Evolutionary conservation across 495 filamentous ascomycete genomes (phyloP).

Genomic region (Penicillium pancosmium): DNA sequence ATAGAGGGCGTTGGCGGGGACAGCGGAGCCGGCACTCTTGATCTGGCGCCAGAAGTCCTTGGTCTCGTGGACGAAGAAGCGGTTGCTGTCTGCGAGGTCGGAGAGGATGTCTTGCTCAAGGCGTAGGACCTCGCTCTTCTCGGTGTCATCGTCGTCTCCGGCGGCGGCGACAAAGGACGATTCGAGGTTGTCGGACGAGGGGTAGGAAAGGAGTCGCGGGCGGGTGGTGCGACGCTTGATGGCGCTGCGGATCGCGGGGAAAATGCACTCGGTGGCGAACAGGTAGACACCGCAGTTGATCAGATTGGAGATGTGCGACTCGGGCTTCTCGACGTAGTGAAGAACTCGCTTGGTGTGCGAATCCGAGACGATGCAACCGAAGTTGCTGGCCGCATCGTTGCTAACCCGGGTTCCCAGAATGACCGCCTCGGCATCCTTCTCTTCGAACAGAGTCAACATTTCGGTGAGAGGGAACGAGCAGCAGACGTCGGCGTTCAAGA

Average conservation of each 20-base stretch:
- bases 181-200: slow-evolving; percentile 91
- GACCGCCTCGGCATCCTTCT: slow-evolving; percentile 95
- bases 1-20: slow-evolving; percentile 97
- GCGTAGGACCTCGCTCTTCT: slow-evolving; percentile 85
- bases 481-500: slow-evolving; percentile 98
- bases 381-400: slow-evolving; percentile 92
- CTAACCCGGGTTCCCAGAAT: slow-evolving; percentile 92
- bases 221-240: slow-evolving; percentile 96
- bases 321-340: slow-evolving; percentile 99
- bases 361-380: slow-evolving; percentile 97
- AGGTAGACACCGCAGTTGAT: slow-evolving; percentile 99
- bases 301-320: slow-evolving; percentile 96
- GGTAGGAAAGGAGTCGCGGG: slow-evolving; percentile 89
- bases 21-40: slow-evolving; percentile 97
- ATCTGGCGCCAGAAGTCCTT: slow-evolving; percentile 99
- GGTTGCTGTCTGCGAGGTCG: slow-evolving; percentile 94
- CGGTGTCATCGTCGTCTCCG: slow-evolving; percentile 70
- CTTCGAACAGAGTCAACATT: slow-evolving; percentile 91
- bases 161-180: slow-evolving; percentile 73
- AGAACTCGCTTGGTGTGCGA: slow-evolving; percentile 92
- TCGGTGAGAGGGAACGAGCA: slow-evolving; percentile 96
- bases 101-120: slow-evolving; percentile 97
- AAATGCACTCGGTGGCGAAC: slow-evolving; percentile 92
- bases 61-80: slow-evolving; percentile 98
- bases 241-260: slow-evolving; percentile 90